These are phyloP conservation scores for Solanum megistacrolobum DNA, from an alignment of 257 asterid genomes.

Conservation along the genomic window DNA sequence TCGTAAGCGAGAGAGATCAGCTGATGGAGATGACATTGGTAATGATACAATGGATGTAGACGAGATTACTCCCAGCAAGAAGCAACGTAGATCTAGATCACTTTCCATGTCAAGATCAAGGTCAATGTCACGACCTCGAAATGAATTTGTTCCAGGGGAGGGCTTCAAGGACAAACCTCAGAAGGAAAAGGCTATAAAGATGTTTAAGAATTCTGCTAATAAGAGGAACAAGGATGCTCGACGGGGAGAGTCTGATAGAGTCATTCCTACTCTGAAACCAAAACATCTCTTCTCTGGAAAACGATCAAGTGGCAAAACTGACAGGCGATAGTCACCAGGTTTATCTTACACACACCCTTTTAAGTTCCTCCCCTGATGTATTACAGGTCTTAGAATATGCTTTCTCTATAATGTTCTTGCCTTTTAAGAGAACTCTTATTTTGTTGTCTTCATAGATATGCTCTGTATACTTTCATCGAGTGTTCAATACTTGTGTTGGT, in stretches of 20 bases:
- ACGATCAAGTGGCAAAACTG: slow-evolving; percentile 71
- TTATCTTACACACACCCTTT: neutral
- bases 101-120: slow-evolving; percentile 24
- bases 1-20: slow-evolving; percentile 84
- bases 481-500: neutral
- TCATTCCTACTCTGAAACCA: slow-evolving; percentile 68
- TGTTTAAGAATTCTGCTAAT: slow-evolving; percentile 40
- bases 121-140: slow-evolving; percentile 57
- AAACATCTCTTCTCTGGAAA: slow-evolving; percentile 86
- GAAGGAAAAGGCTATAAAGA: slow-evolving; percentile 55
- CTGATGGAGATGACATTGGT: slow-evolving; percentile 16
- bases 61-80: slow-evolving; percentile 51
- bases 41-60: slow-evolving; percentile 66
- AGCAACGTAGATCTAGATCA: slow-evolving; percentile 27
- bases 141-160: slow-evolving; percentile 76
- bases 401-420: neutral
- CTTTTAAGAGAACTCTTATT: neutral
- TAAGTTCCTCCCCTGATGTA: neutral
- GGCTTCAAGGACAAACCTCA: slow-evolving; percentile 75
- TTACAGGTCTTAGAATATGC: neutral
- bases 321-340: slow-evolving; percentile 65
- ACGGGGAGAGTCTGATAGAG: slow-evolving; percentile 84
- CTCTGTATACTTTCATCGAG: neutral
- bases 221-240: slow-evolving; percentile 81
- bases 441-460: neutral